Evolutionary conservation across 805 yeast genomes (phyloP).

Genomic region (Ogataea ganodermae): DNA sequence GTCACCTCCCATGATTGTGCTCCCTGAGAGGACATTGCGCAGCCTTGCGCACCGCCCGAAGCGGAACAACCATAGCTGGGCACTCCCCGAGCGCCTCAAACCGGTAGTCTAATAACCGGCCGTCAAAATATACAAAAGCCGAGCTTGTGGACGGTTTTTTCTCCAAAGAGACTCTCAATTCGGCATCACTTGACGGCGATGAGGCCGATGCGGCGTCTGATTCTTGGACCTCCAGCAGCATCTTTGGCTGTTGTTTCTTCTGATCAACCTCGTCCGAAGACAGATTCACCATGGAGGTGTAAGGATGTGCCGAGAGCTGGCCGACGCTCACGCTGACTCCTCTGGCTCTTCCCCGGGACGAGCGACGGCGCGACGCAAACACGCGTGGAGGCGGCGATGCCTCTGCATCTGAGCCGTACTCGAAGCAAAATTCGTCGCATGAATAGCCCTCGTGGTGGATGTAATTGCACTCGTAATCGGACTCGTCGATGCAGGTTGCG

Average conservation of each 20-base stretch:
- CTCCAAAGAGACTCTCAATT: no score
- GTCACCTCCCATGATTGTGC: neutral
- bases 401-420: conserved; percentile 1
- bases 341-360: neutral
- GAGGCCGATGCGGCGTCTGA: no score
- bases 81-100: conserved; percentile 15
- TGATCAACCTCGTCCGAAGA: no score
- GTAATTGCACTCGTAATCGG: conserved; percentile 29
- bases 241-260: no score
- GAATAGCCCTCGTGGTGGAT: conserved; percentile 17
- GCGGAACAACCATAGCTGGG: conserved; percentile 25
- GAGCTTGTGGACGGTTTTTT: no score
- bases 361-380: neutral
- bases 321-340: neutral
- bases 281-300: no score
- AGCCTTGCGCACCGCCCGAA: conserved; percentile 17
- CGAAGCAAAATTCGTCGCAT: conserved; percentile 2
- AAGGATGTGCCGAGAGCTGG: no score
- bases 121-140: conserved; percentile 22
- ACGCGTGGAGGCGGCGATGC: neutral
- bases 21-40: conserved; percentile 12
- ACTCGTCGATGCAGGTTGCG: conserved; percentile 61
- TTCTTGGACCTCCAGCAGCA: no score
- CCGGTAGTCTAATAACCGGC: conserved; percentile 14
- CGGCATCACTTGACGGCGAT: no score